These are phyloP conservation scores for Cadophora sp. DNA, from an alignment of 2,329 filamentous ascomycete genomes.

Conservation along the genomic window DNA sequence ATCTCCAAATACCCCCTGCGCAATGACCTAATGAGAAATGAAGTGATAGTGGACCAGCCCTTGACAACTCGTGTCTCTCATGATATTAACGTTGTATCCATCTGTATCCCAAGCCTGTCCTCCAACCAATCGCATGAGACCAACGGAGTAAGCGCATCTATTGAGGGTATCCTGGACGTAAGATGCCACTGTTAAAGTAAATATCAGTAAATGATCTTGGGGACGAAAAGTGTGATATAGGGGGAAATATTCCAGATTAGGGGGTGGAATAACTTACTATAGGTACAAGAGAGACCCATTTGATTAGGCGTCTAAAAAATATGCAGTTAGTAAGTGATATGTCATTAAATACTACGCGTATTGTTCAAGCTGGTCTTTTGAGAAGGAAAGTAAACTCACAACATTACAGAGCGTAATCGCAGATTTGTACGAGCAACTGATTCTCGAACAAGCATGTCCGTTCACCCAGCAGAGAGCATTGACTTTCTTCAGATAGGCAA, in stretches of 20 bases:
- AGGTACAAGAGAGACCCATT: not conserved
- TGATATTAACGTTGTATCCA: constrained; percentile 3
- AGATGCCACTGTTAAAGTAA: not conserved
- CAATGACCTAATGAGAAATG: too few relatives aligned
- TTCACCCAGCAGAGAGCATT: not conserved
- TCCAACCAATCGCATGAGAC: not conserved
- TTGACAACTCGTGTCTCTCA: not conserved
- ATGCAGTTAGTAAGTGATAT: not conserved
- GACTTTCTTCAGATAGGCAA: not conserved
- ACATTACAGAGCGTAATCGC: not conserved
- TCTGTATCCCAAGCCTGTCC: constrained; percentile 9
- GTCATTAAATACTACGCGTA: too few relatives aligned
- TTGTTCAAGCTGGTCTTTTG: not conserved
- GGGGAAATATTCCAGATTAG: too few relatives aligned
- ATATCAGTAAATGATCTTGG: too few relatives aligned
- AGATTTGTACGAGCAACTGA: not conserved
- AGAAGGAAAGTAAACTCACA: not conserved
- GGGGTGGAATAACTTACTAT: not conserved
- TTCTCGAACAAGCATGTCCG: not conserved
- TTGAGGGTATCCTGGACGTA: not conserved
- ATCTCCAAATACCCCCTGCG: too few relatives aligned
- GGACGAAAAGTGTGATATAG: too few relatives aligned
- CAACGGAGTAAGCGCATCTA: not conserved
- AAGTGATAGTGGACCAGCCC: too few relatives aligned
- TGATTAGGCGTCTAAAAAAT: not conserved